Evolutionary conservation across 306 rosid genomes (phyloP), one percentile per base, ranked within the genome.

Genomic region (Coriaria nepalensis): DNA sequence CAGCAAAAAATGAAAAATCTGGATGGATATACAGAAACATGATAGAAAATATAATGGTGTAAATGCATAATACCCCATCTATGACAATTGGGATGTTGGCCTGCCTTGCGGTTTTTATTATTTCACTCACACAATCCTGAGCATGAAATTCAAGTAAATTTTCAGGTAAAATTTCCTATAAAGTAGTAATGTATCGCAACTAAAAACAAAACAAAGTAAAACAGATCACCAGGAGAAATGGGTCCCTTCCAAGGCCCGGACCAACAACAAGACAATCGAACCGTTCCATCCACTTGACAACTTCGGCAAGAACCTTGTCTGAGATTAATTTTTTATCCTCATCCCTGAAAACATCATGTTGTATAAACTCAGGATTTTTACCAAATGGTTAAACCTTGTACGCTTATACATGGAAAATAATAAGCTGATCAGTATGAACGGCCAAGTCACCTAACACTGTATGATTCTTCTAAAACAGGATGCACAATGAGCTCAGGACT

Each of bases 231-330:
- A 82, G 80, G 60, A 87, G 92, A 69, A 82, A 82, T 5, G 96
- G 80, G 59, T 87, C 87, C 69, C 96, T 87, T 61, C 96, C 96
- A 8, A 87, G 96, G 65, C 96, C 96, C 2, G 96, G 96, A 68
- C 96, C 96, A 73, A 87, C 56, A 42, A 82, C 96, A 59, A 87
- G 94, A 57, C 92, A 77, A 59, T 82, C 92, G 63, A 87, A 87
- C 71, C 87, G 79, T 71, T 80, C 85, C 68, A 82, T 61, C 96
- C 94, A 82, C 70, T 77, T 82, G 48, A 57, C 77, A 64, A 87
- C 80, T 71, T 87, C 94, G 39, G 74, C 71, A 53, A 87, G 84
- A 77, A 83, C 76, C 70, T 68, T 80, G 40, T 42, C 47, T 47
- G 73, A 55, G 49, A 71, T 61, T 57, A 50, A 44, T 50, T 43